Conservation (phyloP, 768 basidiomycete species). For the Mycena vitilis region DNA sequence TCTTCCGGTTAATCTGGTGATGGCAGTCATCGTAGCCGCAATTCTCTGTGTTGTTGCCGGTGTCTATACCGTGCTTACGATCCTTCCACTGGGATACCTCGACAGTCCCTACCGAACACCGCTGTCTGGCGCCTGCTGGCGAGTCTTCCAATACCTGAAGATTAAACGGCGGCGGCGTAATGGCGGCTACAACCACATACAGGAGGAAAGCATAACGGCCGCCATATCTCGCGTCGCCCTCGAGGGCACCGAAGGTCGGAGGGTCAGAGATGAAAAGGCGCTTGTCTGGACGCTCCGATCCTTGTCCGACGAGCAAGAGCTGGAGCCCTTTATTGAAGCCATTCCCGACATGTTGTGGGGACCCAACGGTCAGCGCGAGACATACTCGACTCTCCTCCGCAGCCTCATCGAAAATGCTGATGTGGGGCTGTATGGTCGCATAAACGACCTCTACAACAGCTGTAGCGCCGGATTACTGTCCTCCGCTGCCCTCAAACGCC, state of each 20-base stretch:
- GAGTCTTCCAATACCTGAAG: neutral
- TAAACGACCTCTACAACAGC: neutral
- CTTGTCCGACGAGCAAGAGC: conserved; percentile 12
- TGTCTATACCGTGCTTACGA: conserved; percentile 18
- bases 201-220: neutral
- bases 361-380: neutral
- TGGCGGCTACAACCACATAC: neutral
- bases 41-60: conserved; percentile 1
- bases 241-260: neutral
- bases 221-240: neutral
- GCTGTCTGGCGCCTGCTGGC: conserved; percentile 4
- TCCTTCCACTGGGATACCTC: conserved; percentile 28
- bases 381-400: neutral
- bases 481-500: neutral
- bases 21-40: conserved; percentile 8
- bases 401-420: neutral
- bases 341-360: conserved; percentile 24
- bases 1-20: neutral
- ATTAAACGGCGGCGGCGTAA: neutral
- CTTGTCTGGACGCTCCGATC: conserved; percentile 5
- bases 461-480: conserved; percentile 4
- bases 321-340: conserved; percentile 19
- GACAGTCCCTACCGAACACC: conserved; percentile 34
- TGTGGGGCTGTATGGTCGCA: neutral
- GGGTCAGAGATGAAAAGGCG: conserved; percentile 2